phyloP scores from a whole-genome alignment of 768 basidiomycete species.

The Amanita thiersii region DNA sequence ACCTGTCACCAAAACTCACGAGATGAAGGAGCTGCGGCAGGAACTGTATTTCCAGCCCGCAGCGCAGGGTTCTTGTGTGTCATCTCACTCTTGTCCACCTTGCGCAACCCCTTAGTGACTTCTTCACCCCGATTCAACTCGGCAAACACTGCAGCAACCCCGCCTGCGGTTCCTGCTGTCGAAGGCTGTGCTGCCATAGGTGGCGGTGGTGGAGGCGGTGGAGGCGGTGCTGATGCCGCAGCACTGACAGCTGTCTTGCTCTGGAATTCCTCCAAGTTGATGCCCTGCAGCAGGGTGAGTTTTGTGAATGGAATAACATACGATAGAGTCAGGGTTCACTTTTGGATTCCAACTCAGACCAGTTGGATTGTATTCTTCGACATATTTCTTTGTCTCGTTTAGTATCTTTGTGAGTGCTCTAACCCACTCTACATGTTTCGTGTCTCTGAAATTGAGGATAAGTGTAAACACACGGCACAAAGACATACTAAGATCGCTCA shows the following conservation, averaged over 20 bases:
- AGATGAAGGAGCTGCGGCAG: conserved; percentile 24
- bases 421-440: conserved; percentile 86
- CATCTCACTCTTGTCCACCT: conserved; percentile 95
- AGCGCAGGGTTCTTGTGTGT: conserved; percentile 97
- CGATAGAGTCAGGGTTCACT: conserved; percentile 28
- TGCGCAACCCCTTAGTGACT: conserved; percentile 84
- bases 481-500: conserved; percentile 37
- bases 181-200: too few species aligned
- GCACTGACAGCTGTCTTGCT: conserved; percentile 11
- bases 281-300: conserved; percentile 36
- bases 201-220: conserved; percentile 26
- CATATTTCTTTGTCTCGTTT: conserved; percentile 75
- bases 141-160: conserved; percentile 79
- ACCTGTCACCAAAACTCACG: conserved; percentile 18
- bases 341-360: conserved; percentile 86
- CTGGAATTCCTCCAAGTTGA: conserved; percentile 48
- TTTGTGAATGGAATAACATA: conserved; percentile 6
- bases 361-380: conserved; percentile 78
- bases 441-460: conserved; percentile 47
- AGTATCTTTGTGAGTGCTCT: conserved; percentile 59
- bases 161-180: conserved; percentile 44
- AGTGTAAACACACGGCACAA: not conserved
- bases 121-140: conserved; percentile 84
- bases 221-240: conserved; percentile 33
- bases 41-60: conserved; percentile 50